These are phyloP conservation scores for Pichia sp. DNA, from an alignment of 1,139 yeast genomes.

Conservation along the genomic window DNA sequence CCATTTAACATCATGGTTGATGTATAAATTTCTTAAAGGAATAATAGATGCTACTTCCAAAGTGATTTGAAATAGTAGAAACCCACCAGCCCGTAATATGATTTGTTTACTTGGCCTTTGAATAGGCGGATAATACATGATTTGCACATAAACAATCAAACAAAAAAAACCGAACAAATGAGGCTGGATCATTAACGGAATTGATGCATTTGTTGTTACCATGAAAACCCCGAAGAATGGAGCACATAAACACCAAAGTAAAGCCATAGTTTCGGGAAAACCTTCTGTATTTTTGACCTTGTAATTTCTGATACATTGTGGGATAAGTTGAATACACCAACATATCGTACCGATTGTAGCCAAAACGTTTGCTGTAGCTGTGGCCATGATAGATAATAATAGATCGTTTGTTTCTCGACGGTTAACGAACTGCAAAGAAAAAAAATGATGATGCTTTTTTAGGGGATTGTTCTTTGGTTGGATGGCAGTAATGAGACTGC, in stretches of 20 bases:
- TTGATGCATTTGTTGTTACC: conserved; percentile 60
- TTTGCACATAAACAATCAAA: conserved; percentile 60
- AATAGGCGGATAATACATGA: conserved; percentile 75
- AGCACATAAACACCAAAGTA: conserved; percentile 77
- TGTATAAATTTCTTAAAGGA: conserved; percentile 60
- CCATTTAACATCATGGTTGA: conserved; percentile 46
- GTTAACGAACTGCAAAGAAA: too few species aligned
- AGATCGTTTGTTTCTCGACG: too few species aligned
- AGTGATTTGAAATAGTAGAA: conserved; percentile 46
- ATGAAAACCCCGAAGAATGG: conserved; percentile 76
- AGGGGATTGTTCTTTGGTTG: too few species aligned
- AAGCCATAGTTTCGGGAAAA: conserved; percentile 75
- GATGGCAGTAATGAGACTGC: too few species aligned
- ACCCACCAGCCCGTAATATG: conserved; percentile 31
- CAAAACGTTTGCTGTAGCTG: conserved; percentile 59
- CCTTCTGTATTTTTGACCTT: conserved; percentile 77
- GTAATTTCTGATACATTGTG: conserved; percentile 74
- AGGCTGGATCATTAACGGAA: conserved; percentile 82
- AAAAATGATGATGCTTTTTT: too few species aligned
- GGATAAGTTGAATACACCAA: conserved; percentile 87
- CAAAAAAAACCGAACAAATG: conserved; percentile 74
- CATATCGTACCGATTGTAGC: conserved; percentile 87
- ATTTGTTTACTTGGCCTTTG: conserved; percentile 36
- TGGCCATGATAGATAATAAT: conserved; percentile 13
- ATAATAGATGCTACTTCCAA: conserved; percentile 65